Conservation (phyloP, 768 basidiomycete genomes). For the Amanita inopinata region DNA sequence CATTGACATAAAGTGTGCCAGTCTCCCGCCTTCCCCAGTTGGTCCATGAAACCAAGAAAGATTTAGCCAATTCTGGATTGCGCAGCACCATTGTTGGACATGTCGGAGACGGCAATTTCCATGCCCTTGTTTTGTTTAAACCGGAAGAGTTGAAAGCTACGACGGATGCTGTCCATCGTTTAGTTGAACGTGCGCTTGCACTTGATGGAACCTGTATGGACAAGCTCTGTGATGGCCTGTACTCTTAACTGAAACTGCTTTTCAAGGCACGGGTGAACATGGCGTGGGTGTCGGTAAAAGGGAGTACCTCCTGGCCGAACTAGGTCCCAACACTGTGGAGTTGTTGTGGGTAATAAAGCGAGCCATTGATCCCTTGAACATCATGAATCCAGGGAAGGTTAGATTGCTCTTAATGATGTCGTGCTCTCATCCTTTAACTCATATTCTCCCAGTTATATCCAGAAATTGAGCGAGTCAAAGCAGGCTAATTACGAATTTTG, state of each 20-base stretch:
- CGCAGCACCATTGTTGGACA: slow-evolving; percentile 72
- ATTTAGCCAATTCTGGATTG: slow-evolving; percentile 48
- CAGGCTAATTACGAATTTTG: background rate
- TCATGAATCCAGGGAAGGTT: slow-evolving; percentile 84
- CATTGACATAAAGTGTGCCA: slow-evolving; percentile 39
- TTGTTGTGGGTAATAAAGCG: slow-evolving; percentile 82
- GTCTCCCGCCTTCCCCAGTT: slow-evolving; percentile 61
- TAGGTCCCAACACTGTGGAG: slow-evolving; percentile 73
- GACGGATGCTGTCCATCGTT: slow-evolving; percentile 54
- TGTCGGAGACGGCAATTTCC: slow-evolving; percentile 65
- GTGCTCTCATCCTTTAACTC: slow-evolving; percentile 4
- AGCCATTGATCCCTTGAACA: slow-evolving; percentile 66
- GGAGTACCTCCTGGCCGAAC: slow-evolving; percentile 73
- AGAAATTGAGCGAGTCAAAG: slow-evolving; percentile 14
- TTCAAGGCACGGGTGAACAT: slow-evolving; percentile 73
- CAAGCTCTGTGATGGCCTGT: background rate
- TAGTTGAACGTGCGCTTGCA: slow-evolving; percentile 61
- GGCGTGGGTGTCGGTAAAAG: slow-evolving; percentile 84
- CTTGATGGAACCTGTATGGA: slow-evolving; percentile 72
- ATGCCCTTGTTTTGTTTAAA: slow-evolving; percentile 46
- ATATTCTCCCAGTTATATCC: slow-evolving; percentile 23
- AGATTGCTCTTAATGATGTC: slow-evolving; percentile 5
- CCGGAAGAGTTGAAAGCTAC: slow-evolving; percentile 50
- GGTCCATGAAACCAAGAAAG: slow-evolving; percentile 71
- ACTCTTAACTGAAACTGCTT: slow-evolving; percentile 4